Evolutionary conservation across 495 filamentous ascomycete species (phyloP).

Genomic region (Xylaria acuta): DNA sequence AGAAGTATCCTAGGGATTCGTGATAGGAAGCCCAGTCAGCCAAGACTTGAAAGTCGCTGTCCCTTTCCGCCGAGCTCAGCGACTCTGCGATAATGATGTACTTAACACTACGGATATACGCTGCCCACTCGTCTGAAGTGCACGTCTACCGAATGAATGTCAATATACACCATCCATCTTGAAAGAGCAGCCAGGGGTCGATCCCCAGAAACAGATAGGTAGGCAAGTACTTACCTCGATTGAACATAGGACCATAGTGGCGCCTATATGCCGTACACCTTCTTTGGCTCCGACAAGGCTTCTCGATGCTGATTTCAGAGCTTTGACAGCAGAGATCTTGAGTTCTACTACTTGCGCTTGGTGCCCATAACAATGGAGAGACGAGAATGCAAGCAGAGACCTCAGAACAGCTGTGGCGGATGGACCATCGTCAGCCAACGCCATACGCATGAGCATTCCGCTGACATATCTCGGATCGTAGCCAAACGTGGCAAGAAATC

Average conservation of each 20-base stretch:
- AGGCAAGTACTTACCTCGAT: not conserved
- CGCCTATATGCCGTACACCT: slow-evolving; percentile 44
- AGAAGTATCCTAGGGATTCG: slow-evolving; percentile 17
- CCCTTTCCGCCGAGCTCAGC: not conserved
- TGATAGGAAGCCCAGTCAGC: slow-evolving; percentile 49
- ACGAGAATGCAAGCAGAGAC: slow-evolving; percentile 42
- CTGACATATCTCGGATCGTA: slow-evolving; percentile 31
- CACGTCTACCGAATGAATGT: slow-evolving; percentile 27
- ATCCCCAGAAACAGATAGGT: not conserved
- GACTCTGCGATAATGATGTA: slow-evolving; percentile 31
- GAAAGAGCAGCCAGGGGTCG: not conserved
- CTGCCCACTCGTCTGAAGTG: slow-evolving; percentile 35
- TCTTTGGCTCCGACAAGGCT: slow-evolving; percentile 27
- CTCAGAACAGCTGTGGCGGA: slow-evolving; percentile 34
- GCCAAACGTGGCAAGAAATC: slow-evolving; percentile 38
- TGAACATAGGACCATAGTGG: slow-evolving; percentile 44
- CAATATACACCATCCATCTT: not conserved
- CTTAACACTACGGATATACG: slow-evolving; percentile 39
- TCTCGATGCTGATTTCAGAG: slow-evolving; percentile 32
- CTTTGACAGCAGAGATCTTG: slow-evolving; percentile 33
- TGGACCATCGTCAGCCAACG: slow-evolving; percentile 30
- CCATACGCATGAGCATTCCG: slow-evolving; percentile 36
- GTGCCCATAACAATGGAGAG: slow-evolving; percentile 37
- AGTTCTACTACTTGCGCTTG: slow-evolving; percentile 39
- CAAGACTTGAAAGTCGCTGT: slow-evolving; percentile 33